Base-by-base conservation (phyloP, 306 rosid genomes). In the Cicer arietinum region DNA sequence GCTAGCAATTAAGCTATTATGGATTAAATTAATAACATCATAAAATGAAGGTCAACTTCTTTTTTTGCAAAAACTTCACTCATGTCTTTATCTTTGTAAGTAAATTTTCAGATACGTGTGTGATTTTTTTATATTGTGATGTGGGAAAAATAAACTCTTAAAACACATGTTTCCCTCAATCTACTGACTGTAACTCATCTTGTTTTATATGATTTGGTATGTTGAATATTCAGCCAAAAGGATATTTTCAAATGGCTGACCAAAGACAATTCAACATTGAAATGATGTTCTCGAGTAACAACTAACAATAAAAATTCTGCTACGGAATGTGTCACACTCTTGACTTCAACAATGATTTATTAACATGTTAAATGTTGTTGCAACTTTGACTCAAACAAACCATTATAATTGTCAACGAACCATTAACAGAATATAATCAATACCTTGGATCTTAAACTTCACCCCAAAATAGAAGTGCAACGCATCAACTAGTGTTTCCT, bases 361-460 rank as follows among this genome's bases (percentile, higher is more conserved):
- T 60, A 60, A 16, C 68, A 67, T 22, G 8, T n/a, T 14, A 22
- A 20, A 30, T 30, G 5, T 56, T 67, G 5, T 66, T 67, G 25
- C 58, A 77, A 45, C 11, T 17, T 77, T 43, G 68, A 56, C 40
- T 45, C 10, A 42, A 44, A 17, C 52, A 77, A 67, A 68, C 8
- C 17, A 4, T 35, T 47, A 12, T 45, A 59, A 46, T 16, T 16
- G 10, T 13, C 17, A 65, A 43, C 20, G 71, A 44, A 63, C 8
- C 69, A 63, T 8, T 8, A 4, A 14, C 18, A 6, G 9, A 42
- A 42, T 13, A 44, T 35, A 14, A 48, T 1, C 10, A 72, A 72
- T 12, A 7, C 20, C 22, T 30, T 46, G 22, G 9, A 14, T 59
- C 77, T 43, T 22, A 45, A 73, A 57, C 77, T 18, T 3, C 52